phyloP scores from a whole-genome alignment of 225 moss, liverwort and hornwort species.

The Polytrichum commune region DNA sequence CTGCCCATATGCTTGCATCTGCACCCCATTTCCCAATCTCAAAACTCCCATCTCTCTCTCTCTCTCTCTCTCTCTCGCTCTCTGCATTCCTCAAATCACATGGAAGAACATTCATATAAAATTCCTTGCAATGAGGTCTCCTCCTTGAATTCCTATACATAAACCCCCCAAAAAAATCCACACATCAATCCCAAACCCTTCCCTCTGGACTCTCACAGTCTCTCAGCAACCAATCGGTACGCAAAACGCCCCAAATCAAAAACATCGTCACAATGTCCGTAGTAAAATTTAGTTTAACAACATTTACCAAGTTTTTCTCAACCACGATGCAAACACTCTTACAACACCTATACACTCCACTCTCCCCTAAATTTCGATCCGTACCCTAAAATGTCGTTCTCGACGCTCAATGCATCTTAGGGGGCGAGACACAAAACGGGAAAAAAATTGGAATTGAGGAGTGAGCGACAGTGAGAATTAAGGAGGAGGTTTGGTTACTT shows the following conservation, averaged over 20 bases:
- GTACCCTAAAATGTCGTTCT: no score
- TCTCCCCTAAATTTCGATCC: neutral
- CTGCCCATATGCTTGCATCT: conserved; percentile 90
- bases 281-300: neutral
- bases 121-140: no score
- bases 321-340: neutral
- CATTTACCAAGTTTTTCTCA: neutral
- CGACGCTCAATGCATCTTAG: no score
- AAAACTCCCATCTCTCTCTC: conserved; percentile 1
- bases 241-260: neutral
- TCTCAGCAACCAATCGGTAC: no score
- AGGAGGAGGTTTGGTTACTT: conserved; percentile 6
- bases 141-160: neutral
- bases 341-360: no score
- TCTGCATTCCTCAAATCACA: neutral
- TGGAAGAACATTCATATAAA: neutral
- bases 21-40: conserved; percentile 15
- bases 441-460: no score
- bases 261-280: neutral
- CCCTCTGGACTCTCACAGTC: neutral
- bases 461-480: neutral
- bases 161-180: neutral
- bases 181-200: neutral
- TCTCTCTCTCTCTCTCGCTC: neutral
- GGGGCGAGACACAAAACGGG: no score